A percentile compares a stretch with the other conserved stretches of the same genome.
These are phyloP conservation scores for Dovyalis caffra DNA, from an alignment of 345 rosid genomes.

Conservation along the genomic window DNA sequence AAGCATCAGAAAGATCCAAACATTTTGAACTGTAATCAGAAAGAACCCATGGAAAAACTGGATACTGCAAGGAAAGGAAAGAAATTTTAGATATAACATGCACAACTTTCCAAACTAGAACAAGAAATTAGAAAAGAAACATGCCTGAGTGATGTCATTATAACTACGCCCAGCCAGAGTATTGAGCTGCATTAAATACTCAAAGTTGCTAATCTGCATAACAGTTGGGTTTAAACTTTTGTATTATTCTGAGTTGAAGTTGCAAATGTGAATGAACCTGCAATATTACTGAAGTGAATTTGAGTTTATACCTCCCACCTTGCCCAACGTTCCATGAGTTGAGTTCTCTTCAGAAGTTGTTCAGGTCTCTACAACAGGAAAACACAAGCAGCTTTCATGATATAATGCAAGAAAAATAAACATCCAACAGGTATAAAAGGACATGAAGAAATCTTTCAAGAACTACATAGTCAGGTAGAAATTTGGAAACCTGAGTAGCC, in stretches of 20 bases:
- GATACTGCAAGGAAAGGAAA: conserved; percentile 69
- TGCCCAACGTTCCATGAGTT: conserved; percentile 98
- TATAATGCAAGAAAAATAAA: background rate
- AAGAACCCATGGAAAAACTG: conserved; percentile 98
- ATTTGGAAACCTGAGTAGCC: conserved; percentile 81
- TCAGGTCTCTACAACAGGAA: conserved; percentile 80
- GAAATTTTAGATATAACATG: conserved; percentile 13
- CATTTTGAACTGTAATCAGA: conserved; percentile 74
- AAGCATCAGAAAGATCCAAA: conserved; percentile 80
- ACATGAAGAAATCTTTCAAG: background rate
- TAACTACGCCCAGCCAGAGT: conserved; percentile 98
- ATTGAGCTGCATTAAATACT: conserved; percentile 92
- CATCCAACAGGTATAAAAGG: background rate
- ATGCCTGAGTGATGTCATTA: conserved; percentile 98
- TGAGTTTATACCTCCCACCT: conserved; percentile 84
- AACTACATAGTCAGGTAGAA: conserved; percentile 1
- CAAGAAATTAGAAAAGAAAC: background rate
- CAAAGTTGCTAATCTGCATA: conserved; percentile 98
- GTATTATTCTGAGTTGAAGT: conserved; percentile 10
- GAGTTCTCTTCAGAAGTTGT: conserved; percentile 91
- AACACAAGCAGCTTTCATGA: background rate
- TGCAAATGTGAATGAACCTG: conserved; percentile 14
- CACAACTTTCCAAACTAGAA: background rate
- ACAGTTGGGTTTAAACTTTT: conserved; percentile 10
- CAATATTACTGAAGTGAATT: conserved; percentile 12